Evolutionary conservation across 345 rosid genomes (phyloP).

Genomic region (Mallotus nudiflorus): DNA sequence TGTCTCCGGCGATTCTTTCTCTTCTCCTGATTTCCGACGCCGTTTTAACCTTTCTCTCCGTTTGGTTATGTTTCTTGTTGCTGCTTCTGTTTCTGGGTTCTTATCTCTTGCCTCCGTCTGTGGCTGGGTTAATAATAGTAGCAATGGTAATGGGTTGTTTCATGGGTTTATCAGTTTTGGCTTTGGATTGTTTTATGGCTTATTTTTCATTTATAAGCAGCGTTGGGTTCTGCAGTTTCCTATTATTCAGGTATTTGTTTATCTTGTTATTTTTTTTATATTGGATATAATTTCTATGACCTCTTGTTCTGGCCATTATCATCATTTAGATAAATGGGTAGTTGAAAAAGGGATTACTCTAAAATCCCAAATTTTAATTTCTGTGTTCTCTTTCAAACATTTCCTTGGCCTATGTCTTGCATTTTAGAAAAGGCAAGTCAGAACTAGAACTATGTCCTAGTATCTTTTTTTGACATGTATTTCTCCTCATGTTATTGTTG

Average conservation of each 20-base stretch:
- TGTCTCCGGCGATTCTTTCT: slow-evolving; percentile 22
- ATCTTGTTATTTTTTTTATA: neutral
- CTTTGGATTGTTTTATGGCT: slow-evolving; percentile 61
- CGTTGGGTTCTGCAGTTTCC: slow-evolving; percentile 88
- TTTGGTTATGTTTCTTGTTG: slow-evolving; percentile 33
- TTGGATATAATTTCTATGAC: no score
- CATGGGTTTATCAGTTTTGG: slow-evolving; percentile 54
- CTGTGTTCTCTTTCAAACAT: no score
- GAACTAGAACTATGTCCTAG: no score
- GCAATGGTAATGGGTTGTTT: no score
- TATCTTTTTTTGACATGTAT: no score
- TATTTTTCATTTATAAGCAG: slow-evolving; percentile 44
- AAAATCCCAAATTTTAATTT: no score
- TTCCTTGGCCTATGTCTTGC: no score
- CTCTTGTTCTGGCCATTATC: no score
- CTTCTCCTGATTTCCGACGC: slow-evolving; percentile 45
- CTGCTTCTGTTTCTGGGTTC: slow-evolving; percentile 45
- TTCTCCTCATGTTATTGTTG: no score
- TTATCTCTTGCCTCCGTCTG: slow-evolving; percentile 42
- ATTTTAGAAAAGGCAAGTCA: no score
- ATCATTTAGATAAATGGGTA: no score
- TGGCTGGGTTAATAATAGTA: neutral
- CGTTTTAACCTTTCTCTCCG: slow-evolving; percentile 22
- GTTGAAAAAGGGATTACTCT: no score
- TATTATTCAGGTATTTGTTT: slow-evolving; percentile 65